A percentile compares a stretch with the other conserved stretches of the same genome.
These are phyloP conservation scores for Flaveria sonorensis DNA, from an alignment of 129 eudicot species.

Conservation along the genomic window DNA sequence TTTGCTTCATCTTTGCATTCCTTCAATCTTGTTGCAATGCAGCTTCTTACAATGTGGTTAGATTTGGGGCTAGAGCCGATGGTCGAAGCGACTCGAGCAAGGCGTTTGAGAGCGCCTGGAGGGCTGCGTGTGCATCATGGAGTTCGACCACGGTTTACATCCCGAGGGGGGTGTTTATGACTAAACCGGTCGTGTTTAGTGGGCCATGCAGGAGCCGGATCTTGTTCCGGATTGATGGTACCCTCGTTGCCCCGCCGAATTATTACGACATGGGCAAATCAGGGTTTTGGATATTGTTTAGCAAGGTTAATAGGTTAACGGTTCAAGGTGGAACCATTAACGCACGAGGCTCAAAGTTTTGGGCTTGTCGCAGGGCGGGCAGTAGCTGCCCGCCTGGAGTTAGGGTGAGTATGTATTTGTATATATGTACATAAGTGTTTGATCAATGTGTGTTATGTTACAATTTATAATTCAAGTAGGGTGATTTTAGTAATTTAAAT, in stretches of 20 bases:
- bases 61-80: slow-evolving; percentile 57
- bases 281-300: slow-evolving; percentile 65
- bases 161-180: slow-evolving; percentile 56
- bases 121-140: slow-evolving; percentile 44
- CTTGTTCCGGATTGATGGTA: slow-evolving; percentile 51
- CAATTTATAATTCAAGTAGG: background rate
- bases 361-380: slow-evolving; percentile 58
- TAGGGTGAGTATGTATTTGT: slow-evolving; percentile 43
- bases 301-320: slow-evolving; percentile 44
- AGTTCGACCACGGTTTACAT: slow-evolving; percentile 43
- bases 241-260: slow-evolving; percentile 58
- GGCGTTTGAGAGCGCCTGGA: slow-evolving; percentile 54
- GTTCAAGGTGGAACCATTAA: slow-evolving; percentile 59
- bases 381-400: slow-evolving; percentile 61
- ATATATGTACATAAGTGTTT: too few relatives aligned
- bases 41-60: slow-evolving; percentile 62
- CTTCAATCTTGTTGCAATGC: slow-evolving; percentile 32
- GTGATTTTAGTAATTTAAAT: background rate
- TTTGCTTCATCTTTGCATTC: slow-evolving; percentile 15
- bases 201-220: slow-evolving; percentile 63
- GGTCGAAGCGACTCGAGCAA: slow-evolving; percentile 57
- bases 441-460: background rate
- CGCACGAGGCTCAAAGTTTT: slow-evolving; percentile 57
- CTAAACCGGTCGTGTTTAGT: slow-evolving; percentile 45
- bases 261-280: slow-evolving; percentile 55